These are phyloP conservation scores for Picea glauca DNA, from an alignment of 75 land plant species.

Conservation along the genomic window DNA sequence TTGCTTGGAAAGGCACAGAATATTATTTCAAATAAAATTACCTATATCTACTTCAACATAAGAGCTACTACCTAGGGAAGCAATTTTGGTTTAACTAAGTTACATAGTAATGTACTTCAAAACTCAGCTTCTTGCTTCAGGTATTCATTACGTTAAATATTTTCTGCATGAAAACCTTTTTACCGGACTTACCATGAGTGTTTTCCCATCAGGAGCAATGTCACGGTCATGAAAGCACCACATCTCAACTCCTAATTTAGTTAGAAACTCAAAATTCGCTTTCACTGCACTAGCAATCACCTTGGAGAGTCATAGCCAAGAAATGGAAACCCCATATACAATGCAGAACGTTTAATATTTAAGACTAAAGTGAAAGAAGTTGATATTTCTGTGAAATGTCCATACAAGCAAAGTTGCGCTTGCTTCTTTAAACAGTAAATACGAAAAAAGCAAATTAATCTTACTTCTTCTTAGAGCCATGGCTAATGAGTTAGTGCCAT, in stretches of 20 bases:
- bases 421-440: background rate
- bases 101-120: background rate
- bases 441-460: slow-evolving; percentile 5
- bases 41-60: background rate
- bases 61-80: background rate
- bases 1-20: background rate
- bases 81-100: background rate
- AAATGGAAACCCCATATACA: too few species aligned
- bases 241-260: slow-evolving; percentile 78
- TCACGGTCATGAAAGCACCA: slow-evolving; percentile 99
- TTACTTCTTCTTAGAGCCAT: slow-evolving; percentile 94
- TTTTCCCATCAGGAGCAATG: slow-evolving; percentile 91
- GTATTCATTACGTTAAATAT: background rate
- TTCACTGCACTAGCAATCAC: slow-evolving; percentile 58
- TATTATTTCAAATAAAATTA: background rate
- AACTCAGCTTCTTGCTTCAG: background rate
- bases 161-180: background rate
- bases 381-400: too few species aligned
- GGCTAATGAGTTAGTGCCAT: slow-evolving; percentile 84
- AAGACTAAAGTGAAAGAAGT: too few species aligned
- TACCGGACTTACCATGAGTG: slow-evolving; percentile 53
- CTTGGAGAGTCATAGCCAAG: background rate
- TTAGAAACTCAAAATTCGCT: slow-evolving; percentile 92
- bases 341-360: too few species aligned
- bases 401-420: background rate